Base-by-base conservation (phyloP, 2,329 filamentous ascomycete genomes). In the Fusarium tupiense region DNA sequence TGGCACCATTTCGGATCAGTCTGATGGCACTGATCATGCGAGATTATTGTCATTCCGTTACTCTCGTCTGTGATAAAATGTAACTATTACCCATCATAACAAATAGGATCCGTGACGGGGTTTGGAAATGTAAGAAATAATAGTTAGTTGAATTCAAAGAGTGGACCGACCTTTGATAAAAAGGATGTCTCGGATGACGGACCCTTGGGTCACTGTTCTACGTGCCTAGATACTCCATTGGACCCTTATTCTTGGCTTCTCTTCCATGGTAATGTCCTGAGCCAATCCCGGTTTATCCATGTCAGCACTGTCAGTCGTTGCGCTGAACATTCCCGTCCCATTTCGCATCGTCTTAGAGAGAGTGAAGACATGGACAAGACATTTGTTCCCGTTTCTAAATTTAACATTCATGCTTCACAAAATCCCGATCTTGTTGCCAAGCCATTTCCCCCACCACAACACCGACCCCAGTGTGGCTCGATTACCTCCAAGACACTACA, bases 221-320 rank as follows among this genome's bases (percentile, higher is more conserved):
- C 53, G 14, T 61, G 22, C 41, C 24, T 29, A 31, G 20, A 29
- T 31, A 37, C 47, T 31, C 50, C 40, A 41, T 41, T 60, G 43
- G 56, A 60, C 64, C 69, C 57, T 65, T 69, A 52, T 70, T 71
- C 67, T 71, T 71, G 57, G 69, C 67, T 40, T 44, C 46, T 41
- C 44, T 63, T 54, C n/a, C 24, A 35, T 47, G 46, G 11, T 40
- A 56, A 37, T 22, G 19, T 17, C 43, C 59, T 49, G 31, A 40
- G 65, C 59, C 37, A 26, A 49, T 44, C 38, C 46, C 31, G 40
- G 17, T 61, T 47, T 40, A 13, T 14, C 31, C 38, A n/a, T 22
- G 14, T 40, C 35, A 38, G 41, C 62, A 40, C 37, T 59, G 44
- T 31, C 67, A 26, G 43, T 38, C 41, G 22, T 52, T 44, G 43